A percentile compares a stretch with the other conserved stretches of the same genome.
phyloP scores from a whole-genome alignment of 2,329 filamentous ascomycete genomes.

The Botryosphaeria dothidea region DNA sequence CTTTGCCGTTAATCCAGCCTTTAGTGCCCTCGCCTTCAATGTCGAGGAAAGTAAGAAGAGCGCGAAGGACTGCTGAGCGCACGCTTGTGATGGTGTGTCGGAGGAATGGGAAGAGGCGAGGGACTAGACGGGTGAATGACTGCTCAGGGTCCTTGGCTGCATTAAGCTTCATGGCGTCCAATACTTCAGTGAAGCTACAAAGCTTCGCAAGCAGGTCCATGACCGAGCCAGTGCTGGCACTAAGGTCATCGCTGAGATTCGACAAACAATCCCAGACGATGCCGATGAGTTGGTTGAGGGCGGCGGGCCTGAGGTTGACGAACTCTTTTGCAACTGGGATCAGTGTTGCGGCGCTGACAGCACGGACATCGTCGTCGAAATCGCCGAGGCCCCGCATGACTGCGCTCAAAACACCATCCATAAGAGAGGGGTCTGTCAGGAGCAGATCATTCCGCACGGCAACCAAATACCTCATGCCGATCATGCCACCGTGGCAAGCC shows the following conservation, averaged over 20 bases:
- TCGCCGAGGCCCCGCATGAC: constrained; percentile 95
- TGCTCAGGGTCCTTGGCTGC: constrained; percentile 80
- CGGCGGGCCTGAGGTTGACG: constrained; percentile 76
- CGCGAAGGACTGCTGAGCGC: constrained; percentile 87
- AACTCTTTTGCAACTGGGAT: constrained; percentile 97
- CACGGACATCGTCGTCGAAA: constrained; percentile 90
- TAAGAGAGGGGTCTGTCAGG: constrained; percentile 77
- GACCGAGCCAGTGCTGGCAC: constrained; percentile 94
- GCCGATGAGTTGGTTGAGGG: constrained; percentile 79
- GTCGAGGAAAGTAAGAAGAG: constrained; percentile 87
- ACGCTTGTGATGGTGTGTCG: constrained; percentile 97
- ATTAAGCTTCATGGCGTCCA: constrained; percentile 91
- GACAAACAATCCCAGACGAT: constrained; percentile 98
- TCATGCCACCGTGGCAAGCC: constrained; percentile 97
- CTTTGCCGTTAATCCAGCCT: constrained; percentile 89
- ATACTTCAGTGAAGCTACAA: constrained; percentile 88
- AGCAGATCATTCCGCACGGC: constrained; percentile 92
- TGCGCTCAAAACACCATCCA: constrained; percentile 87
- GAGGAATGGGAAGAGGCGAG: constrained; percentile 91
- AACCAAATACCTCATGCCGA: constrained; percentile 90
- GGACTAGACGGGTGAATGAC: constrained; percentile 89
- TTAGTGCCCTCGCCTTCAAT: constrained; percentile 77
- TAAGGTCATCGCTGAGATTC: constrained; percentile 94
- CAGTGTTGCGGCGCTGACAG: constrained; percentile 94
- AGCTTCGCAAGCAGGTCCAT: constrained; percentile 97